Base-by-base conservation (phyloP, 352 stramenopile species). In the Phytopythium kandeliae region DNA sequence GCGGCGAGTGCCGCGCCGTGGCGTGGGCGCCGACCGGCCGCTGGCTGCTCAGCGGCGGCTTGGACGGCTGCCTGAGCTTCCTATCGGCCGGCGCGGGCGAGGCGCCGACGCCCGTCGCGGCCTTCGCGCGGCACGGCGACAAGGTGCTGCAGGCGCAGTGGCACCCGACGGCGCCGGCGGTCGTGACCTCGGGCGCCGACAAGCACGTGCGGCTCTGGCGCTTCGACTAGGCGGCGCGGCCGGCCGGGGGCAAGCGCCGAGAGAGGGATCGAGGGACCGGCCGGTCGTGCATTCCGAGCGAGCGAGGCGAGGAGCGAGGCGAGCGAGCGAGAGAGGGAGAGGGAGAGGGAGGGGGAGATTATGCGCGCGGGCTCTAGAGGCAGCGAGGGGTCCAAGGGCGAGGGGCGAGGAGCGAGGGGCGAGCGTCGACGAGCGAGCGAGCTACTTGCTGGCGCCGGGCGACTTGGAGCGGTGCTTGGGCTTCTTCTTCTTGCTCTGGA, bases 401-500 rank as follows among this genome's bases (percentile, higher is more conserved):
- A n/a, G n/a, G 9, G 4, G 41, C 31, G 31, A 6, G n/a, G 3
- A 24, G 19, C n/a, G 17, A 12, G n/a, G 16, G 24, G 37, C 28
- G 13, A 46, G 25, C 4, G n/a, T 35, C 16, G 24, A 15, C 30
- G 26, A 35, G 25, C 22, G 2, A 11, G 9, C 19, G 6, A 4
- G n/a, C 54, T 25, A n/a, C 50, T 72, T 82, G 71, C 81, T 85
- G 66, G 70, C 75, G 16, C 68, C 77, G 34, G 80, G 80, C 40
- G 75, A 88, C 71, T 91, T 91, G 60, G 80, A 91, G 51, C 80
- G 74, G 44, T 55, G 48, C 62, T 91, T 87, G 61, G 59, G 81
- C 63, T 91, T 93, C 67, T 90, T 91, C 72, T 90, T 91, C 74
- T 88, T 91, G 71, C 76, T 85, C 62, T 78, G 74, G 53, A 83